Base-by-base conservation (phyloP, 108 stramenopile species). In the Skeletonema costatum region DNA sequence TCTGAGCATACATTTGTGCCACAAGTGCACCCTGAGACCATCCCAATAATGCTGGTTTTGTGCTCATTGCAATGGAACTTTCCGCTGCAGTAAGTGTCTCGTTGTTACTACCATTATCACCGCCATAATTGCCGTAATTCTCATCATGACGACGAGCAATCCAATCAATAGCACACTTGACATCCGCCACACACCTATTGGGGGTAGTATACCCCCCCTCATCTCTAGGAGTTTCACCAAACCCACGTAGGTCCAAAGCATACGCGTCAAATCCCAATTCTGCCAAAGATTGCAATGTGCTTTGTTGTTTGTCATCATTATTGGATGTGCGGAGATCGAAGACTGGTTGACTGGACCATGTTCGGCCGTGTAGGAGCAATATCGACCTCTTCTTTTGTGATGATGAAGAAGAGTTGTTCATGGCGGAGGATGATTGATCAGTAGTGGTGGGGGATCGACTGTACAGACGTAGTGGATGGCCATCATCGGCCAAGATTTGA, bases 1-100 rank as follows among this genome's bases (percentile, higher is more conserved):
- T 77, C 82, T 96, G 95, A 19, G 89, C 92, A n/a, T 83, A 82
- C 70, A 96, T 62, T 74, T 93, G 92, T 13, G 95, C 95, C n/a
- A 96, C 87, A 17, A 96, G 77, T 8, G 91, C 92, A 48, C 95
- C 95, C 77, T 96, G 95, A 4, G 87, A 88, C 95, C 95, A 96
- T 19, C 95, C 95, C 61, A 96, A 61, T 2, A 96, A 70, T 10
- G 79, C 80, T 5, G 89, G 80, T 59, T 60, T 68, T 7, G 67
- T 51, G 46, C 62, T 76, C 31, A 68, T 68, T n/a, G 48, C 56
- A 9, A 67, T 68, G 2, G 67, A 67, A 32, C 68, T 67, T 68
- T 68, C 41, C 9, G 38, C 41, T n/a, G 21, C 25, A 38, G 1
- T 42, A 0, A 19, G 29, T 39, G 19, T 25, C 46, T 8, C 10